phyloP scores from a whole-genome alignment of 202 grass and related monocot species.

The Panicum virgatum region DNA sequence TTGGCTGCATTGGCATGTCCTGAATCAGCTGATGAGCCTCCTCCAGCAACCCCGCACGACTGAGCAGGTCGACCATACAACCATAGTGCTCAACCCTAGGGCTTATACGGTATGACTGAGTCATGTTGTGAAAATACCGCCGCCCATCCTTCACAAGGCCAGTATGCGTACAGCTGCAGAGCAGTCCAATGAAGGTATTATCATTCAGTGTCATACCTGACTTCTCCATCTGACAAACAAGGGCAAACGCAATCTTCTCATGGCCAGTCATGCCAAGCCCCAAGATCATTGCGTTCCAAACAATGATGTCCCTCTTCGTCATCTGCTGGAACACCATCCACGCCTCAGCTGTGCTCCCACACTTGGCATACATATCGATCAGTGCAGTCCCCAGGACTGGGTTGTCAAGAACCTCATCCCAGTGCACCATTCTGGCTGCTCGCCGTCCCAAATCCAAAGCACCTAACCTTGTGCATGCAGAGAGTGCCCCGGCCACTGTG shows the following conservation, averaged over 20 bases:
- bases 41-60: slow-evolving; percentile 56
- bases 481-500: slow-evolving; percentile 51
- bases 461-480: slow-evolving; percentile 61
- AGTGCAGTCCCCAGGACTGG: slow-evolving; percentile 65
- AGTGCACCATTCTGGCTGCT: slow-evolving; percentile 27
- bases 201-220: slow-evolving; percentile 45
- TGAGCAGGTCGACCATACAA: slow-evolving; percentile 60
- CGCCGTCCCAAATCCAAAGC: slow-evolving; percentile 56
- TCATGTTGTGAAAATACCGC: slow-evolving; percentile 57
- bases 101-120: slow-evolving; percentile 33
- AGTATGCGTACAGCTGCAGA: slow-evolving; percentile 61
- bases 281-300: slow-evolving; percentile 72
- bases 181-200: slow-evolving; percentile 68
- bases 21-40: slow-evolving; percentile 54
- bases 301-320: slow-evolving; percentile 55
- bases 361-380: slow-evolving; percentile 84
- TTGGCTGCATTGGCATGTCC: slow-evolving; percentile 63
- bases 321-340: slow-evolving; percentile 59
- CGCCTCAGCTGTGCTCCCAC: slow-evolving; percentile 44
- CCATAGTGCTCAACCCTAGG: slow-evolving; percentile 68
- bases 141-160: slow-evolving; percentile 65
- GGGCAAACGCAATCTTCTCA: slow-evolving; percentile 42
- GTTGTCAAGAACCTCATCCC: slow-evolving; percentile 56
- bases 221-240: slow-evolving; percentile 62
- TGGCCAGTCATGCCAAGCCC: slow-evolving; percentile 69